phyloP scores from a whole-genome alignment of 2,329 filamentous ascomycete species.

The Penicillium sp. region DNA sequence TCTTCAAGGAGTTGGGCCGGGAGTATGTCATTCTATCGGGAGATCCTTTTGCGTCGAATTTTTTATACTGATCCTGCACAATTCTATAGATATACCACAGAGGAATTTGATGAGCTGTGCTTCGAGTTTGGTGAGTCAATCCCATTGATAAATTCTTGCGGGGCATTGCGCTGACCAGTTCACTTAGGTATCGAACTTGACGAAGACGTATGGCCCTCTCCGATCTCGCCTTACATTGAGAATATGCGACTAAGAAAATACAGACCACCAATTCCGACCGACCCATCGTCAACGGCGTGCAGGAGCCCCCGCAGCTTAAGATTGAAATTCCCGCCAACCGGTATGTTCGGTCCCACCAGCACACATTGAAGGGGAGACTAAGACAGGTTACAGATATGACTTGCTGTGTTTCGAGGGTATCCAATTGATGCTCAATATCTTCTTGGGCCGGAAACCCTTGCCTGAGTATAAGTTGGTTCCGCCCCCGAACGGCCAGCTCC shows the following conservation, averaged over 20 bases:
- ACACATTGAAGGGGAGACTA: constrained; percentile 18
- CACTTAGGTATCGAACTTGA: constrained; percentile 78
- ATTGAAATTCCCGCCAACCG: constrained; percentile 97
- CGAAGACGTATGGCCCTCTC: constrained; percentile 65
- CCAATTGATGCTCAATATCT: constrained; percentile 92
- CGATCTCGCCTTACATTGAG: constrained; percentile 1
- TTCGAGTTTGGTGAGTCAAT: constrained; percentile 79
- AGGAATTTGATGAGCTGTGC: constrained; percentile 95
- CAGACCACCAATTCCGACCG: constrained; percentile 71
- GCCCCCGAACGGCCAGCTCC: constrained; percentile 69
- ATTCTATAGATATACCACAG: constrained; percentile 70
- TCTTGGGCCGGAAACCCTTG: constrained; percentile 71
- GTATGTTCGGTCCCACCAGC: constrained; percentile 49
- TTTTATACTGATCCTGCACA: constrained; percentile 18
- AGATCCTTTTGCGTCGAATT: not conserved
- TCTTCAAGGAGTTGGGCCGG: constrained; percentile 88
- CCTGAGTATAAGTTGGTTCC: constrained; percentile 77
- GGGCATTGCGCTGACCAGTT: constrained; percentile 33
- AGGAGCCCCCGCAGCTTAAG: constrained; percentile 90
- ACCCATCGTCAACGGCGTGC: constrained; percentile 71
- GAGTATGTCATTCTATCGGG: constrained; percentile 58
- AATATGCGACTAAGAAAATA: constrained; percentile 26
- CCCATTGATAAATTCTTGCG: constrained; percentile 13
- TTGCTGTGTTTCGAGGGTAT: constrained; percentile 98
- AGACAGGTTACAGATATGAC: constrained; percentile 58